Percentiles rank a stretch among this genome's conserved stretches.
Evolutionary conservation across 352 stramenopile species (phyloP).

Genomic region (Phytophthora pseudosyringae): DNA sequence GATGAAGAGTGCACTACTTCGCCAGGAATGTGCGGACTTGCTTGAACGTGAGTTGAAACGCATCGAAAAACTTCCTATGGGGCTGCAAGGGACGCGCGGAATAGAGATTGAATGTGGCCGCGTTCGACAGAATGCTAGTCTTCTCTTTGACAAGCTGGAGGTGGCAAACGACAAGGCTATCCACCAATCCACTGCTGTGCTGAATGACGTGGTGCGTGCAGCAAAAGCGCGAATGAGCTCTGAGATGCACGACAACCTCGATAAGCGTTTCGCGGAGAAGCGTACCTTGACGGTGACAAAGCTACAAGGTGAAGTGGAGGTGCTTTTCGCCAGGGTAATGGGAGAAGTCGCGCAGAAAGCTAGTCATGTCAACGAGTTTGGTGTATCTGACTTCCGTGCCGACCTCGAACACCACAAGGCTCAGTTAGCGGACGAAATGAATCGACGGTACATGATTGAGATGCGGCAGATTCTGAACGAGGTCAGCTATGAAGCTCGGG

Average conservation of each 20-base stretch:
- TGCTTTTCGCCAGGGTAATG: conserved; percentile 38
- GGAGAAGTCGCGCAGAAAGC: conserved; percentile 42
- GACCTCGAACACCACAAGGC: conserved; percentile 74
- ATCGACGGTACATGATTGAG: conserved; percentile 78
- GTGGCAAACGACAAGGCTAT: conserved; percentile 78
- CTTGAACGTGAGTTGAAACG: conserved; percentile 53
- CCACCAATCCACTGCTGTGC: conserved; percentile 54
- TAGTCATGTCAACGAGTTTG: conserved; percentile 30
- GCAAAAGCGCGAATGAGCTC: conserved; percentile 70
- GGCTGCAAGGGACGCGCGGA: conserved; percentile 50
- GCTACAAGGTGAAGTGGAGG: conserved; percentile 67
- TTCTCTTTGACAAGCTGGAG: conserved; percentile 79
- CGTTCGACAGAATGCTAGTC: conserved; percentile 59
- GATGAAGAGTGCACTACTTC: conserved; percentile 60
- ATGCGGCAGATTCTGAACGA: conserved; percentile 81
- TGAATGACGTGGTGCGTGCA: conserved; percentile 59
- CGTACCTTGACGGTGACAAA: conserved; percentile 60
- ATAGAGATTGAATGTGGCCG: conserved; percentile 64
- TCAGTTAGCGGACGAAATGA: conserved; percentile 69
- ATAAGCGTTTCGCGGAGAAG: conserved; percentile 61
- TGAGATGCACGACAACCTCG: conserved; percentile 64
- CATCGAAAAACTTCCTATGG: conserved; percentile 56
- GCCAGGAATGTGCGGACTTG: conserved; percentile 57
- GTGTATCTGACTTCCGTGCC: conserved; percentile 43
- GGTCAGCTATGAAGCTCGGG: conserved; percentile 60